Evolutionary conservation across 352 stramenopile species (phyloP).

Genomic region (Globisporangium acanthophoron): DNA sequence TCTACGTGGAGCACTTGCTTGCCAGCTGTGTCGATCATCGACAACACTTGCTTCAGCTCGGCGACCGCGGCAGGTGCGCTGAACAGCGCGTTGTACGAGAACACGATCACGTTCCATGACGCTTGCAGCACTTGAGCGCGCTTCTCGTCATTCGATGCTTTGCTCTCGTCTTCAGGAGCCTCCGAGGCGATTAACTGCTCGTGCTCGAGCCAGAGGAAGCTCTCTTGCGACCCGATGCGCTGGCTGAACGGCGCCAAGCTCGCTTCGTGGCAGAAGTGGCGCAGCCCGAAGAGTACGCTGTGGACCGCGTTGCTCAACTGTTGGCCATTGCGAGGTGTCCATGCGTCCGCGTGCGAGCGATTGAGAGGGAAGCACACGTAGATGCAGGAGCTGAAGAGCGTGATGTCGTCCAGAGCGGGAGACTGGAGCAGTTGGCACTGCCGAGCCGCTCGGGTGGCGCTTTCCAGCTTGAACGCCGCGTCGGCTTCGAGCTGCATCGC

Average conservation of each 20-base stretch:
- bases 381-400: conserved; percentile 21
- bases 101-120: conserved; percentile 23
- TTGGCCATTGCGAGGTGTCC: neutral
- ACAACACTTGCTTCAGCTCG: conserved; percentile 18
- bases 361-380: conserved; percentile 31
- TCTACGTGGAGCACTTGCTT: conserved; percentile 27
- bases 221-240: conserved; percentile 19
- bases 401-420: conserved; percentile 10
- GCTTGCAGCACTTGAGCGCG: conserved; percentile 4
- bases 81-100: conserved; percentile 30
- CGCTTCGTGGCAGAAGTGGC: conserved; percentile 19
- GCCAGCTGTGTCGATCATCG: conserved; percentile 1
- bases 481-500: conserved; percentile 19
- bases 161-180: neutral
- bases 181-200: conserved; percentile 2
- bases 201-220: conserved; percentile 25
- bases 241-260: conserved; percentile 16
- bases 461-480: conserved; percentile 9
- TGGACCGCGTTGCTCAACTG: conserved; percentile 14
- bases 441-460: conserved; percentile 3
- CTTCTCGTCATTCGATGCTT: neutral
- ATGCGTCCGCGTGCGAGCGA: neutral
- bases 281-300: conserved; percentile 22
- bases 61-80: conserved; percentile 15
- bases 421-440: conserved; percentile 18